phyloP scores from a whole-genome alignment of 208 protist species.

The Novymonas esmeraldas region DNA sequence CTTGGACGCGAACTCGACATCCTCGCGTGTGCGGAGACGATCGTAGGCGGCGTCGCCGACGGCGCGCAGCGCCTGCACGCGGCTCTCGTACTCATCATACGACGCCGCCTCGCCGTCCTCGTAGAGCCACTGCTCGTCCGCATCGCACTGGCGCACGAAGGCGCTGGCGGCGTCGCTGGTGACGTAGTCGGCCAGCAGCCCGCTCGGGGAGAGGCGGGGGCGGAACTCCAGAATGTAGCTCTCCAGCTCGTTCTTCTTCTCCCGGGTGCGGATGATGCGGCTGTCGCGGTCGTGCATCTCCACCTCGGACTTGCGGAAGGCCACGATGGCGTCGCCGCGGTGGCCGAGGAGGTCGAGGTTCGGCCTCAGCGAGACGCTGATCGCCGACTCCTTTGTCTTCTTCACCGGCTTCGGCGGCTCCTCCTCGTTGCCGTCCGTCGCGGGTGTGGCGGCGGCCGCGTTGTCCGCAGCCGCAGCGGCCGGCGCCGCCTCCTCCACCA shows the following conservation, averaged over 20 bases:
- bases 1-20: constrained; percentile 61
- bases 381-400: constrained; percentile 44
- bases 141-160: constrained; percentile 73
- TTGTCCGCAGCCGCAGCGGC: constrained; percentile 11
- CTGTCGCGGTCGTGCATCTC: constrained; percentile 82
- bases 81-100: constrained; percentile 70
- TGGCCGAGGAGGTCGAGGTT: constrained; percentile 64
- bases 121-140: constrained; percentile 90
- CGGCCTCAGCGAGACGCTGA: constrained; percentile 59
- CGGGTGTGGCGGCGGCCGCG: constrained; percentile 31
- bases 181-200: constrained; percentile 72
- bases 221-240: constrained; percentile 91
- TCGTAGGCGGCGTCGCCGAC: constrained; percentile 77
- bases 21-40: constrained; percentile 64
- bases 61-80: constrained; percentile 73
- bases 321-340: constrained; percentile 41
- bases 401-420: constrained; percentile 20
- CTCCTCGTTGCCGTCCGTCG: constrained; percentile 40
- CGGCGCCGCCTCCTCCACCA: constrained; percentile 45
- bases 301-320: constrained; percentile 65
- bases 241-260: constrained; percentile 93
- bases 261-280: constrained; percentile 64
- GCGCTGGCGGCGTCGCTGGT: constrained; percentile 40
- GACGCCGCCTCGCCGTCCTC: constrained; percentile 81
- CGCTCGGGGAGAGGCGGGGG: constrained; percentile 60